Base-by-base conservation (phyloP, 768 basidiomycete species). In the Russula sp. region DNA sequence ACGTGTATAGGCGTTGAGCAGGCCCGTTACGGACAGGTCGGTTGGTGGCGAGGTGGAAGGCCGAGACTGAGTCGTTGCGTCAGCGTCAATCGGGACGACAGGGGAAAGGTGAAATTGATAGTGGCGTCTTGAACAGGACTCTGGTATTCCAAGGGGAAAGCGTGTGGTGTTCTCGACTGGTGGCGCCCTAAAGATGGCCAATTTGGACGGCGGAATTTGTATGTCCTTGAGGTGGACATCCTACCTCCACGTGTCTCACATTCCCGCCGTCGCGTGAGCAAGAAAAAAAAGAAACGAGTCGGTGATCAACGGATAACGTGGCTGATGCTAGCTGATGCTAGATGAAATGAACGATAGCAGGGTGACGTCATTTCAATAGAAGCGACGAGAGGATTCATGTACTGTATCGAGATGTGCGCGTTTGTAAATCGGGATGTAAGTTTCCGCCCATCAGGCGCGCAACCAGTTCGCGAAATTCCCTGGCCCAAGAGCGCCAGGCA, bases 341-440 rank as follows among this genome's bases (percentile, higher is more conserved):
- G 20, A 20, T 6, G 14, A 13, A 16, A 14, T 18, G 32, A n/a
- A 18, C n/a, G 43, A 36, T 14, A 29, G 56, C 62, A 43, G 3
- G 6, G 32, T 60, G 65, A 65, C 58, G 63, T 64, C 58, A 64
- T 18, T 45, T 43, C 10, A 42, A 55, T 11, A 13, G 54, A 56
- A 36, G 55, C 36, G 25, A 29, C n/a, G 46, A 60, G 32, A 50
- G 22, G 51, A 22, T 48, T 48, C 7, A n/a, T 38, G 25, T 52
- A 62, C 58, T 29, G 25, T 52, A 62, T 64, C 53, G 62, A 53
- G 65, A 64, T 58, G 49, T 18, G 47, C 0, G 29, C 41, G 14
- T n/a, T 18, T 38, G 46, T 54, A 2, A 58, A 65, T 63, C 46
- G 51, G 64, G 60, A 65, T 53, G 62, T 59, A 49, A 63, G 57